Base-by-base conservation (phyloP, 257 asterid genomes). In the Lithospermum erythrorhizon region DNA sequence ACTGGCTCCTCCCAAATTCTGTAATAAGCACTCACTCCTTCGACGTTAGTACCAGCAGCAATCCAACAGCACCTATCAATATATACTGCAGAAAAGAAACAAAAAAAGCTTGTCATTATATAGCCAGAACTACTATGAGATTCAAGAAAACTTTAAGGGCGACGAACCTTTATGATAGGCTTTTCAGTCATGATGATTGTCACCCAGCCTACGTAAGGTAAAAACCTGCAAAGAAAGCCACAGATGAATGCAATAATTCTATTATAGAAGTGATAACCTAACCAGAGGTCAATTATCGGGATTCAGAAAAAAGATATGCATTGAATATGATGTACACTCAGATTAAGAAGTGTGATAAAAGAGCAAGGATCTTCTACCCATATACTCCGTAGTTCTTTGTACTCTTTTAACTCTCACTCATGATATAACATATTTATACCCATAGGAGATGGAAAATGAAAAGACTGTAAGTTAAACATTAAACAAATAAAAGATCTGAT, bases 161-260 rank as follows among this genome's bases (percentile, higher is more conserved):
- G 66, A 57, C 75, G 30, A 58, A 91, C 98, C 98, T 91, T 91
- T 86, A 91, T 81, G 64, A 89, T 80, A 53, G 99, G 99, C 79
- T 93, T 89, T 72, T 93, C 98, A 1, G 98, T 93, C 98, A 93
- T 93, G 73, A 93, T 84, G 64, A 93, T 93, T 0, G 98, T 93
- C 61, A 93, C 98, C 98, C 98, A 93, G 11, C 98, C 98, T 17
- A 93, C 99, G 47, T 93, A 93, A 9, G 97, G 97, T 82, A 93
- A 79, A 77, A 93, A 93, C 72, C 99, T 93, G 83, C 68, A 69
- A 57, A 67, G 15, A 48, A 22, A 7, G 45, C 45, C 45, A 35
- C 11, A 64, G 22, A 22, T 24, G 45, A 61, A 11, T 65, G 60
- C 60, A 41, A n/a, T 10, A 37, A 64, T 41, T 41, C 13, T 35